Percentiles rank a stretch among this genome's conserved stretches.
Evolutionary conservation across 495 filamentous ascomycete species (phyloP).

Genomic region (Aspergillus cavernicola): DNA sequence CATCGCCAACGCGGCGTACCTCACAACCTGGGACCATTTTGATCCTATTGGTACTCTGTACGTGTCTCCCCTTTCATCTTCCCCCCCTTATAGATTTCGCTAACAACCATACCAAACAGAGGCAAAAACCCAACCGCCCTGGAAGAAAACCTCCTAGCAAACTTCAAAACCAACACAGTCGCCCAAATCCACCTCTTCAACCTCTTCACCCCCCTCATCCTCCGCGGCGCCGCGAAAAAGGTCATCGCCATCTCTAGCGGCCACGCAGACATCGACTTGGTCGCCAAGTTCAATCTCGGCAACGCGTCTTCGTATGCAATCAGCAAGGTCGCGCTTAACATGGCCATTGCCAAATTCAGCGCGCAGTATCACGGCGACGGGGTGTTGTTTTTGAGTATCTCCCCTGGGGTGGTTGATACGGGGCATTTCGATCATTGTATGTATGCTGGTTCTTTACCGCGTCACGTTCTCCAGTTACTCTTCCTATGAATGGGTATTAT

Average conservation of each 20-base stretch:
- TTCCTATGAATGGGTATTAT: too few relatives aligned
- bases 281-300: slow-evolving; percentile 27
- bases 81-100: neutral
- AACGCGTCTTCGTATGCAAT: slow-evolving; percentile 28
- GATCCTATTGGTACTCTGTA: slow-evolving; percentile 5
- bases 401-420: slow-evolving; percentile 46
- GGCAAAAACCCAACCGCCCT: neutral
- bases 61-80: neutral
- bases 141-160: neutral
- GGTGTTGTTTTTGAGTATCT: slow-evolving; percentile 47
- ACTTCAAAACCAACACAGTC: slow-evolving; percentile 41
- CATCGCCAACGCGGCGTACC: slow-evolving; percentile 6
- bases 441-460: neutral
- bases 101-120: neutral
- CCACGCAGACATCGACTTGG: slow-evolving; percentile 43
- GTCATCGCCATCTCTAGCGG: slow-evolving; percentile 51
- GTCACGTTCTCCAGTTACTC: too few relatives aligned
- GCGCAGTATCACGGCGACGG: slow-evolving; percentile 49
- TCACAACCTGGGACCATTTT: neutral
- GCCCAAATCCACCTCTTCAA: slow-evolving; percentile 50
- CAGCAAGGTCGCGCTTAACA: slow-evolving; percentile 45
- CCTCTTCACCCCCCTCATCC: slow-evolving; percentile 51
- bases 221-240: slow-evolving; percentile 49
- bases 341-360: slow-evolving; percentile 44
- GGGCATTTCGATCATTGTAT: slow-evolving; percentile 23